Evolutionary conservation across 2,329 filamentous ascomycete genomes (phyloP).

Genomic region (Penicillium digitatum): DNA sequence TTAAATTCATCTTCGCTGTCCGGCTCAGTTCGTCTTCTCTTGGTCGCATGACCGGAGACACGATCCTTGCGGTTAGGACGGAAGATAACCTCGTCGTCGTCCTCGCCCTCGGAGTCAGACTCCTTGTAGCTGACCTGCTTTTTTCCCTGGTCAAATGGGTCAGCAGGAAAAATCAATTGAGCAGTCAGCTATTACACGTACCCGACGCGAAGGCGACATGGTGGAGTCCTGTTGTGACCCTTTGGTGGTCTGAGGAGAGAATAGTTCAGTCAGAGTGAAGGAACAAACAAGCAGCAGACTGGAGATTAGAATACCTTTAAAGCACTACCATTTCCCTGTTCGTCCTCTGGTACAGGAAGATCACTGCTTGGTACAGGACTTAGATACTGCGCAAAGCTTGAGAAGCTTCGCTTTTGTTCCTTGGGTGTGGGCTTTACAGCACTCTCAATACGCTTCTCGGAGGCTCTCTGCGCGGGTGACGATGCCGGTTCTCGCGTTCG

Average conservation of each 20-base stretch:
- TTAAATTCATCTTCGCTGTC: constrained; percentile 68
- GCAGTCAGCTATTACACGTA: constrained; percentile 37
- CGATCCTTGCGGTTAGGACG: constrained; percentile 48
- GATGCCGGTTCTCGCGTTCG: constrained; percentile 34
- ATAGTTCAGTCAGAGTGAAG: constrained; percentile 1
- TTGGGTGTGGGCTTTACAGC: constrained; percentile 40
- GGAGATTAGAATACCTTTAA: constrained; percentile 30
- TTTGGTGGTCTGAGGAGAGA: constrained; percentile 41
- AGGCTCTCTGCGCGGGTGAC: constrained; percentile 35
- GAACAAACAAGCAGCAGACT: background rate
- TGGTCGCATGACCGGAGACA: constrained; percentile 46
- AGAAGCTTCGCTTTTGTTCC: constrained; percentile 43
- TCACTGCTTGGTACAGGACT: constrained; percentile 83
- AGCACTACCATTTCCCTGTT: constrained; percentile 44
- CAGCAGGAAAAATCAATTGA: background rate
- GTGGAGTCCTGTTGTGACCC: constrained; percentile 40
- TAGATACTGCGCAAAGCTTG: constrained; percentile 47
- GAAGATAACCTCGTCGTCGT: constrained; percentile 70
- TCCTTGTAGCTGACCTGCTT: constrained; percentile 73
- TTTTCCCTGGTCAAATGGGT: constrained; percentile 47
- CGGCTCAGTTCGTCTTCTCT: constrained; percentile 60
- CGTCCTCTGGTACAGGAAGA: constrained; percentile 63
- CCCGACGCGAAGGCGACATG: constrained; percentile 78
- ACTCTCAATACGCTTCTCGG: constrained; percentile 27
- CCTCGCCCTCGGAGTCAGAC: constrained; percentile 67